These are phyloP conservation scores for Dactylellina sp. DNA, from an alignment of 2,329 filamentous ascomycete species.

Conservation along the genomic window DNA sequence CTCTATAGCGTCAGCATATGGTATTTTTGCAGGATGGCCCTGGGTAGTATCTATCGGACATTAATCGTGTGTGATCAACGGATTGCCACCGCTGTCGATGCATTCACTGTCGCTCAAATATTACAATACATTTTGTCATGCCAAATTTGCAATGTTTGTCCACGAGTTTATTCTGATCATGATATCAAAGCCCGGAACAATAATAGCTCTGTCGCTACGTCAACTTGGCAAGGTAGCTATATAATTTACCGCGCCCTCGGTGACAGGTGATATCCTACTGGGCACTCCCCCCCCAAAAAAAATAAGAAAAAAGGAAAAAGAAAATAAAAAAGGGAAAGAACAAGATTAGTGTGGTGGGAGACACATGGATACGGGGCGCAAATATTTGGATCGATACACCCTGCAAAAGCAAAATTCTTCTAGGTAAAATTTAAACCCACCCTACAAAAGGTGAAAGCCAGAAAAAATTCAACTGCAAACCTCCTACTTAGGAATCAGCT, in stretches of 20 bases:
- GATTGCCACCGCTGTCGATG: no score
- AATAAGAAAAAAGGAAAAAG: background rate
- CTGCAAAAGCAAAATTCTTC: slow-evolving; percentile 24
- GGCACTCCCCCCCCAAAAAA: no score
- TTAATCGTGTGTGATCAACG: no score
- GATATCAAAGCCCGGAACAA: no score
- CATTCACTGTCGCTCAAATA: no score
- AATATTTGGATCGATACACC: slow-evolving; percentile 13
- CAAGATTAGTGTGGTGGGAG: slow-evolving; percentile 15
- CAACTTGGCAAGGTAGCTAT: no score
- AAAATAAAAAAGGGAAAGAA: slow-evolving; percentile 10
- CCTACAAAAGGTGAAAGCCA: background rate
- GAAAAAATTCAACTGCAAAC: slow-evolving; percentile 3
- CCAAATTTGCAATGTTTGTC: no score
- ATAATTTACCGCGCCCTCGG: no score
- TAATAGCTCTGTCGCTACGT: no score
- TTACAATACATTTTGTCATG: no score
- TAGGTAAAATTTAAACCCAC: slow-evolving; percentile 20
- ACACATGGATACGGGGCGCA: slow-evolving; percentile 47
- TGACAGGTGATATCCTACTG: no score
- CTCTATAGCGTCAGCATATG: background rate
- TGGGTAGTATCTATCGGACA: slow-evolving; percentile 24
- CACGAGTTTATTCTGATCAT: no score
- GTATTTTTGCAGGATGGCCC: background rate
- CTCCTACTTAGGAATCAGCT: background rate